Evolutionary conservation across 352 stramenopile genomes (phyloP).

Genomic region (Pythium guiyangense): DNA sequence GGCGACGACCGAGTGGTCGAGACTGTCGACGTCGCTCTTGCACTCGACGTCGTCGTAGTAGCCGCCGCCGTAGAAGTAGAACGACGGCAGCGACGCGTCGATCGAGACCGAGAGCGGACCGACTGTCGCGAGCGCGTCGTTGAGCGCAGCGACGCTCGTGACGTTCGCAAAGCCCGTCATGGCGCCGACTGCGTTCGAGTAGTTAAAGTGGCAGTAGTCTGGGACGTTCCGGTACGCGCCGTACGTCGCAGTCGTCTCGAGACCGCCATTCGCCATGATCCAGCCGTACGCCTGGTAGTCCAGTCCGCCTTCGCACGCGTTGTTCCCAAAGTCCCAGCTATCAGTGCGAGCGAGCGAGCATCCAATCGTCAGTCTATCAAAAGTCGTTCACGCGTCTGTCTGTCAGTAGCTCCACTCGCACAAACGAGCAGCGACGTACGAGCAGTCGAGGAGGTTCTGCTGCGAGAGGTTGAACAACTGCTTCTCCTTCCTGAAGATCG

Average conservation of each 20-base stretch:
- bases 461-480: constrained; percentile 83
- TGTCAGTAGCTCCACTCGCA: no score
- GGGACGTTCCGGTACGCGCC: constrained; percentile 84
- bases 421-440: constrained; percentile 27
- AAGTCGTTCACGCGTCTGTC: no score
- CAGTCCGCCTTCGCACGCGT: constrained; percentile 84
- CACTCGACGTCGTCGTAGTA: constrained; percentile 87
- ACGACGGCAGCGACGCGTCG: constrained; percentile 75
- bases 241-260: constrained; percentile 82
- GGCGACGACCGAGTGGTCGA: constrained; percentile 91
- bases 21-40: constrained; percentile 87
- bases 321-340: constrained; percentile 89
- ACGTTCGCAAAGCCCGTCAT: constrained; percentile 84
- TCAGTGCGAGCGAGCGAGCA: constrained; percentile 3
- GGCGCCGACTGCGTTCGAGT: constrained; percentile 55
- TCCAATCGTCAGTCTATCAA: no score
- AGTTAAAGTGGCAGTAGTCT: constrained; percentile 88
- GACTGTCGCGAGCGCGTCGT: constrained; percentile 73
- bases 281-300: constrained; percentile 90
- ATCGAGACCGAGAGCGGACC: constrained; percentile 89
- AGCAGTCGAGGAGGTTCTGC: constrained; percentile 90
- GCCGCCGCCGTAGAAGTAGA: constrained; percentile 88
- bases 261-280: constrained; percentile 78
- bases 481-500: constrained; percentile 62
- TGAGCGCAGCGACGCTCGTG: constrained; percentile 66